These are phyloP conservation scores for Limonomyces culmigenus DNA, from an alignment of 1,284 basidiomycete genomes.

Conservation along the genomic window DNA sequence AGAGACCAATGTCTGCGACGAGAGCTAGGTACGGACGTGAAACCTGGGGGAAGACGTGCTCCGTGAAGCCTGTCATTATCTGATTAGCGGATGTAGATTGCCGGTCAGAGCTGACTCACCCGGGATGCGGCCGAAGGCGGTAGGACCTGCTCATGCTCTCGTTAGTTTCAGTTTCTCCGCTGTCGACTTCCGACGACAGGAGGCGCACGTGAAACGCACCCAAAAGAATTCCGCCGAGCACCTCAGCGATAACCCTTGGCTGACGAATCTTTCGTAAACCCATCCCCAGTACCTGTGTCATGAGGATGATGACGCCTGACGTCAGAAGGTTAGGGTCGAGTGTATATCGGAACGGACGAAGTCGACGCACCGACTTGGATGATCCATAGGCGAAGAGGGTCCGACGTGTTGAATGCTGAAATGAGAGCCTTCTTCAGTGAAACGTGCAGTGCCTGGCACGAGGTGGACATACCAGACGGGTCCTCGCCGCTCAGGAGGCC, in stretches of 20 bases:
- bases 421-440: too few relatives aligned
- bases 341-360: background rate
- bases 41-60: conserved; percentile 61
- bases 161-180: too few relatives aligned
- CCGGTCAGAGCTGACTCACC: background rate
- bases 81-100: background rate
- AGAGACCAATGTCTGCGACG: conserved; percentile 85
- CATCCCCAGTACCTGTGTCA: conserved; percentile 64
- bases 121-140: conserved; percentile 59
- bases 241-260: conserved; percentile 77
- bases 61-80: conserved; percentile 42
- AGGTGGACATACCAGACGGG: conserved; percentile 44
- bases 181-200: background rate
- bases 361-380: conserved; percentile 59
- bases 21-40: conserved; percentile 73
- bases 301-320: conserved; percentile 60
- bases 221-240: conserved; percentile 82
- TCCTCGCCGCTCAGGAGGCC: conserved; percentile 60
- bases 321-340: background rate
- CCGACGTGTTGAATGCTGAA: conserved; percentile 41
- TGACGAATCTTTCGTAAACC: conserved; percentile 60
- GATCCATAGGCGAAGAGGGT: conserved; percentile 81
- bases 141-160: conserved; percentile 35
- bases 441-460: too few relatives aligned
- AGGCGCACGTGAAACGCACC: conserved; percentile 20